Evolutionary conservation across 202 grass and related monocot species (phyloP).

Genomic region (Schoenoplectus tabernaemontani): DNA sequence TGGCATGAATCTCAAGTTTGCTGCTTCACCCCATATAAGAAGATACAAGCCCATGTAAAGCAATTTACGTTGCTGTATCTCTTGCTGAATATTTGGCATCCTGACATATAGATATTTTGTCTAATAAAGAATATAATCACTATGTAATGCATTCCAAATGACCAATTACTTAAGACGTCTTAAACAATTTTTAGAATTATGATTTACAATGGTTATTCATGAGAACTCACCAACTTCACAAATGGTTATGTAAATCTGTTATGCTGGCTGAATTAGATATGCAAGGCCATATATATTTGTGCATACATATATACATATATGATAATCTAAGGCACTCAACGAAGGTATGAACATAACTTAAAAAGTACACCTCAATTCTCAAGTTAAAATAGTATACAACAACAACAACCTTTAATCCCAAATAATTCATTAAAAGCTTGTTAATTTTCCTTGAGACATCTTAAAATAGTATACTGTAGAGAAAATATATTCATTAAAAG

Average conservation of each 20-base stretch:
- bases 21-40: constrained; percentile 99
- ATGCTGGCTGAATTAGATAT: constrained; percentile 18
- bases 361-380: neutral
- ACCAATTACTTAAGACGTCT: neutral
- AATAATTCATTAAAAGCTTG: no score
- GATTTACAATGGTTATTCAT: neutral
- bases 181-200: neutral
- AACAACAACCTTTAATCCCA: no score
- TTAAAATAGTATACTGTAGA: neutral
- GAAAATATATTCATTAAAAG: constrained; percentile 3
- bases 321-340: neutral
- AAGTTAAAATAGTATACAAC: no score
- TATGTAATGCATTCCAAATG: neutral
- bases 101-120: constrained; percentile 32
- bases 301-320: neutral
- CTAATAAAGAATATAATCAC: constrained; percentile 26
- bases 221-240: neutral
- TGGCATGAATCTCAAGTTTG: constrained; percentile 96
- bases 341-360: neutral
- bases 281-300: neutral
- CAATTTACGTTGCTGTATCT: constrained; percentile 85
- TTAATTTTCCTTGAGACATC: no score
- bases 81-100: constrained; percentile 90
- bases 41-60: constrained; percentile 95
- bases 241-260: neutral